Base-by-base conservation (phyloP, 805 yeast genomes). In the Wickerhamomyces hampshirensis region DNA sequence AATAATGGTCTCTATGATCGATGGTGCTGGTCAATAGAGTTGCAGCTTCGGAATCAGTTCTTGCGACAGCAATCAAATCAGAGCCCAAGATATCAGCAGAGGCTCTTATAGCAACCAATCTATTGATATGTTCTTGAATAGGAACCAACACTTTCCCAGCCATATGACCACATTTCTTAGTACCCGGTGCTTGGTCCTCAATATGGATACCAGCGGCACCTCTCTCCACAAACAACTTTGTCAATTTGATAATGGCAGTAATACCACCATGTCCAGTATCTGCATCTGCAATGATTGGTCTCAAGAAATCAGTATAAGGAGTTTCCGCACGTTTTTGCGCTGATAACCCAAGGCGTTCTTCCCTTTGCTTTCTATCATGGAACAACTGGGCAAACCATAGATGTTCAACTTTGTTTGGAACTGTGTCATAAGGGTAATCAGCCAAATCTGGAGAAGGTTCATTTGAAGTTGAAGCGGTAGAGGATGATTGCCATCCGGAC, bases 201-300 rank as follows among this genome's bases (percentile, higher is more conserved):
- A 91, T 88, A 63, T 91, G 98, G 55, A 91, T 88, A 59, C 98
- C 98, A 41, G 98, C 97, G 39, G 98, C 98, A 64, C 98, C 98
- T 56, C 94, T 80, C 70, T 91, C 98, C 53, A 91, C 85, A 60
- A 91, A 91, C 79, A 91, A 73, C 71, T 91, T 91, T 55, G 96
- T 88, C 62, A 91, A 77, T 68, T 91, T 91, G 68, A 88, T 83
- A 50, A 87, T 87, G 39, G 98, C 98, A 42, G 98, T 89, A 53
- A 88, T 74, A 60, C 98, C 98, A 66, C 98, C 98, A 63, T 91
- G 98, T 51, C 98, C 98, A 40, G 98, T 93, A 66, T 91, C 98
- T 50, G 91, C 98, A 62, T 91, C 98, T 29, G 98, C 98, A 53
- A 91, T 74, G 52, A 91, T 86, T 40, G 98, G 98, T 54, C 96